Evolutionary conservation across 805 yeast genomes (phyloP).

Genomic region (Starmerella sp.): DNA sequence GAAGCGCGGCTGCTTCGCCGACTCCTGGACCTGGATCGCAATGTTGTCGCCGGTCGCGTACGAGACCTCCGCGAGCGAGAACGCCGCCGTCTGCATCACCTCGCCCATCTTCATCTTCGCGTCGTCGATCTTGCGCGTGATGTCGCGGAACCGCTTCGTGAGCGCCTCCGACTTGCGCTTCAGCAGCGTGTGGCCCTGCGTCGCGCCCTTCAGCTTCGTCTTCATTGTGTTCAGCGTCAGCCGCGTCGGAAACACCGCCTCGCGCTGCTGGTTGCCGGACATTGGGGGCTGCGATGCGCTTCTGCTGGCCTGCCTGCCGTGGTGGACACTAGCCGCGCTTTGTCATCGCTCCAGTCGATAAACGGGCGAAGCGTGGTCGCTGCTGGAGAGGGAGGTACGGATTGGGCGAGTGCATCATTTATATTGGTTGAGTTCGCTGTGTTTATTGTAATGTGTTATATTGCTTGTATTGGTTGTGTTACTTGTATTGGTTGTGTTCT

Average conservation of each 20-base stretch:
- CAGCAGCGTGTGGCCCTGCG: conserved; percentile 84
- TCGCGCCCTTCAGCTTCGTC: conserved; percentile 91
- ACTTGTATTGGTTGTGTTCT: no score
- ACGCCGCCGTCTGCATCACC: conserved; percentile 97
- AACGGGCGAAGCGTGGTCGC: background rate
- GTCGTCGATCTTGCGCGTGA: conserved; percentile 86
- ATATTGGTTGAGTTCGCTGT: no score
- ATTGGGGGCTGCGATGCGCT: conserved; percentile 25
- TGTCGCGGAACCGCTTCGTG: conserved; percentile 92
- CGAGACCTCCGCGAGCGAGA: conserved; percentile 91
- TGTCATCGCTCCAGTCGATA: background rate
- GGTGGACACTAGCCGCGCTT: background rate
- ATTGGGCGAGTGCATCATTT: no score
- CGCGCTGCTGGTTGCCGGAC: conserved; percentile 69
- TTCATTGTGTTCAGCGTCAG: conserved; percentile 95
- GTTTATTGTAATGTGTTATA: no score
- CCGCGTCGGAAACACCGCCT: conserved; percentile 93
- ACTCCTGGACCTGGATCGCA: conserved; percentile 90
- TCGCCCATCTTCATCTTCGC: conserved; percentile 95
- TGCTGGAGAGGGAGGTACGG: no score
- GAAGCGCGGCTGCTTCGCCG: conserved; percentile 78
- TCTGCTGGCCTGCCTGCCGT: background rate
- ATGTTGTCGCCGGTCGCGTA: conserved; percentile 97
- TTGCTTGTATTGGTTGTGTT: no score
- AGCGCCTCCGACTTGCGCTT: conserved; percentile 95